Percentiles rank a stretch among this genome's conserved stretches.
These are phyloP conservation scores for Aspergillus persii DNA, from an alignment of 2,329 filamentous ascomycete species.

Conservation along the genomic window DNA sequence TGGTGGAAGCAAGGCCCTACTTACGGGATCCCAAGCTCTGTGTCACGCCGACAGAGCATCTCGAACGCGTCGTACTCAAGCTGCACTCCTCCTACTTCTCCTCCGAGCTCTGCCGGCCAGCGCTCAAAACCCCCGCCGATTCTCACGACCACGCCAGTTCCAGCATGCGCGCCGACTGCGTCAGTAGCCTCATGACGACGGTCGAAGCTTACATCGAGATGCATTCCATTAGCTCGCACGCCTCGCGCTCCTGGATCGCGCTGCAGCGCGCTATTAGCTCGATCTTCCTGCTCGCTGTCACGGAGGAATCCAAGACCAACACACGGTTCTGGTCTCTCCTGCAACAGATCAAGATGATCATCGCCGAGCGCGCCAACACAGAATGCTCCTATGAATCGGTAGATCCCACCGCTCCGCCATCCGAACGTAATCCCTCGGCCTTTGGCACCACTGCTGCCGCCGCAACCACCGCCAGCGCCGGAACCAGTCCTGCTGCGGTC, in stretches of 20 bases:
- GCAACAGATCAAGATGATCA: conserved; percentile 43
- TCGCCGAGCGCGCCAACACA: conserved; percentile 40
- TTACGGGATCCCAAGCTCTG: conserved; percentile 53
- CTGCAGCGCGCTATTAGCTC: conserved; percentile 49
- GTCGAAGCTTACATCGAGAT: conserved; percentile 62
- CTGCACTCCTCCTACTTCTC: conserved; percentile 62
- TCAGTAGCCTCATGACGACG: conserved; percentile 54
- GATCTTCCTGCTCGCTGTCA: conserved; percentile 47
- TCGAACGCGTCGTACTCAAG: conserved; percentile 61
- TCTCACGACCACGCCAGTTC: conserved; percentile 38
- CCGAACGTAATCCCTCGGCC: not conserved
- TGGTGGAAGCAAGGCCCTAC: conserved; percentile 58
- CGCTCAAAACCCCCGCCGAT: conserved; percentile 53
- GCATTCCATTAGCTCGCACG: conserved; percentile 42
- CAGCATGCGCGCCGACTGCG: conserved; percentile 52
- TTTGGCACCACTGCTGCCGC: conserved; percentile 17
- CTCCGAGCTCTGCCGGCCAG: conserved; percentile 61
- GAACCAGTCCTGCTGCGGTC: conserved; percentile 25
- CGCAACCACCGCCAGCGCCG: conserved; percentile 24
- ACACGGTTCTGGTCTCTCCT: conserved; percentile 40
- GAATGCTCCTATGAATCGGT: conserved; percentile 31
- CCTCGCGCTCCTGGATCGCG: conserved; percentile 47
- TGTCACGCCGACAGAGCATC: conserved; percentile 46
- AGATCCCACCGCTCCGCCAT: conserved; percentile 12
- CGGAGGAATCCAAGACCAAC: conserved; percentile 45